Evolutionary conservation across 345 rosid species (phyloP).

Genomic region (Eucalyptus coolabah): DNA sequence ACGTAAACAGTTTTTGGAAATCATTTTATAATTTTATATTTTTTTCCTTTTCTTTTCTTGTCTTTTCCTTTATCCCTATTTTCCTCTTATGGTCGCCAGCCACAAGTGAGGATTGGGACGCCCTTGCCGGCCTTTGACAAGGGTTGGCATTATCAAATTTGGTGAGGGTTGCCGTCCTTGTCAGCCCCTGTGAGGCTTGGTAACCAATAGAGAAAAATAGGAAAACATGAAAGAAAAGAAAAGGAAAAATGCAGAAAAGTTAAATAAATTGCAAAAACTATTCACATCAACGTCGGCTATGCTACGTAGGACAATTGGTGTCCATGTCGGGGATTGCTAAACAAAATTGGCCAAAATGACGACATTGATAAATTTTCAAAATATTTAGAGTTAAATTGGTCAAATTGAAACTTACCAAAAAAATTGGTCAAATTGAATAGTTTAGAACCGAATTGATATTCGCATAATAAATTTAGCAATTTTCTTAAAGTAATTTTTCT

Average conservation of each 20-base stretch:
- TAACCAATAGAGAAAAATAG: not conserved
- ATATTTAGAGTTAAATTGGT: too few species aligned
- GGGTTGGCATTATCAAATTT: not conserved
- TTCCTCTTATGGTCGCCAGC: rapidly evolving
- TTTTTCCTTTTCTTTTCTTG: too few species aligned
- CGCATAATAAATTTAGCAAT: too few species aligned
- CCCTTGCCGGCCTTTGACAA: not conserved
- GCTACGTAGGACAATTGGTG: rapidly evolving
- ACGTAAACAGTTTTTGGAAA: not conserved
- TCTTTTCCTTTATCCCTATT: not conserved
- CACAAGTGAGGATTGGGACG: not conserved
- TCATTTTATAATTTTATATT: not conserved
- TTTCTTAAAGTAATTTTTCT: too few species aligned
- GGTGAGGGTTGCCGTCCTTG: not conserved
- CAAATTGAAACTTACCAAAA: too few species aligned
- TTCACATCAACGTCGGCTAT: rapidly evolving
- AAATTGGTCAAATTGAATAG: too few species aligned
- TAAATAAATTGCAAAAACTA: too few species aligned
- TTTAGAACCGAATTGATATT: too few species aligned
- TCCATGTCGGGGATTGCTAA: not conserved
- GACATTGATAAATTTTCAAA: not conserved
- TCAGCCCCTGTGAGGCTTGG: not conserved
- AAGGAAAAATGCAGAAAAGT: too few species aligned
- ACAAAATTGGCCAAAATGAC: not conserved
- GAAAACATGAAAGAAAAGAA: too few species aligned